Conservation (phyloP, 2,329 filamentous ascomycete genomes). For the Ascochyta viciae-villosae region DNA sequence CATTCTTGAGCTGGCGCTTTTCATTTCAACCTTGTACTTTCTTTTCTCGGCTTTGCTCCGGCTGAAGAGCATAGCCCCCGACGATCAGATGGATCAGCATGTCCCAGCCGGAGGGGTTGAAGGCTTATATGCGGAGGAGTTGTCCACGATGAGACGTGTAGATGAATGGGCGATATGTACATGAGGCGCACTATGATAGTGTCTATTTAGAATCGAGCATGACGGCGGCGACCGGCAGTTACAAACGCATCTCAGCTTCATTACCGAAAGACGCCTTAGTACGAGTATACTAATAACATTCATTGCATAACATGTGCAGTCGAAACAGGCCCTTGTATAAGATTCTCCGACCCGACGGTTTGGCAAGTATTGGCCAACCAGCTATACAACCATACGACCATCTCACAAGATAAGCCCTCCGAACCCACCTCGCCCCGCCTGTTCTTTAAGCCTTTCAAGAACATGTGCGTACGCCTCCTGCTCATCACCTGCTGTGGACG, state of each 20-base stretch:
- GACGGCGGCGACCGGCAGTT: background rate
- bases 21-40: slow-evolving; percentile 5
- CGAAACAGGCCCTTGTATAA: background rate
- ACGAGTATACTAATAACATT: background rate
- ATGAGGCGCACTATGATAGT: slow-evolving; percentile 4
- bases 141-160: slow-evolving; percentile 8
- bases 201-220: background rate
- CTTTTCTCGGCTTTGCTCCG: background rate
- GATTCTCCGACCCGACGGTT: no score
- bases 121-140: background rate
- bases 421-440: background rate
- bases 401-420: no score
- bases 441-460: background rate
- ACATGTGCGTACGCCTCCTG: background rate
- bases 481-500: background rate
- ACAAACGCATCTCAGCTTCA: background rate
- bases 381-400: background rate
- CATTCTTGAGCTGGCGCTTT: slow-evolving; percentile 8
- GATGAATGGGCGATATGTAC: slow-evolving; percentile 5
- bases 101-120: background rate
- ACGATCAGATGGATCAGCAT: background rate
- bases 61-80: background rate
- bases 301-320: background rate
- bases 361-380: no score
- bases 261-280: background rate